phyloP scores from a whole-genome alignment of 2,329 filamentous ascomycete species.

The Diplodia sapinea region DNA sequence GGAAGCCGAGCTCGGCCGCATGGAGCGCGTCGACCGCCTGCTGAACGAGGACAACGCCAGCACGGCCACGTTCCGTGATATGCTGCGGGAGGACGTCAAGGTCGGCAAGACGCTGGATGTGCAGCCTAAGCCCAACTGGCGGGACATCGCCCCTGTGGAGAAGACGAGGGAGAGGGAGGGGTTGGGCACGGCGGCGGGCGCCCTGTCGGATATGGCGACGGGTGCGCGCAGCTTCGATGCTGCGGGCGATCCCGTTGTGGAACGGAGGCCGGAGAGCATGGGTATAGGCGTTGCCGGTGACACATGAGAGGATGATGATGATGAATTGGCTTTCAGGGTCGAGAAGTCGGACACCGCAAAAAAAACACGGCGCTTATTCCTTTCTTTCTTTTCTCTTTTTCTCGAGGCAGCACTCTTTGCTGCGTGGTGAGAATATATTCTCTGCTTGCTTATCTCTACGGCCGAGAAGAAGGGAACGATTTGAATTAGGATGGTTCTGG shows the following conservation, averaged over 20 bases:
- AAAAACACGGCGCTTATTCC: background rate
- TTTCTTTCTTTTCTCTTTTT: slow-evolving; percentile 3
- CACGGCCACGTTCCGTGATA: slow-evolving; percentile 41
- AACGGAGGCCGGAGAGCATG: slow-evolving; percentile 14
- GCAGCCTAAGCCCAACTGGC: slow-evolving; percentile 20
- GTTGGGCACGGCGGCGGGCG: background rate
- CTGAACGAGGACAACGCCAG: slow-evolving; percentile 39
- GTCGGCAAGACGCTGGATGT: slow-evolving; percentile 15
- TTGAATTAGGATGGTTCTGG: background rate
- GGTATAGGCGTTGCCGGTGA: slow-evolving; percentile 16
- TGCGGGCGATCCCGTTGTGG: slow-evolving; percentile 12
- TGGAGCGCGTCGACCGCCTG: slow-evolving; percentile 43
- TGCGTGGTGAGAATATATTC: slow-evolving; percentile 1
- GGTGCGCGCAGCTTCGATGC: slow-evolving; percentile 14
- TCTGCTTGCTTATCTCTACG: background rate
- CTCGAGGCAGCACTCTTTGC: background rate
- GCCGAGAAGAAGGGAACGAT: background rate
- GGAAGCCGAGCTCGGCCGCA: slow-evolving; percentile 66
- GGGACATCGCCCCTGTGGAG: slow-evolving; percentile 9
- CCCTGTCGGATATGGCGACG: slow-evolving; percentile 11
- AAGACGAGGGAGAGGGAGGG: slow-evolving; percentile 17
- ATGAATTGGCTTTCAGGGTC: background rate
- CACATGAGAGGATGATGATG: background rate
- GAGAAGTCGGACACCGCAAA: background rate
- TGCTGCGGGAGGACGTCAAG: slow-evolving; percentile 47